These are phyloP conservation scores for Phytophthora fragariae DNA, from an alignment of 352 stramenopile species.

Conservation along the genomic window DNA sequence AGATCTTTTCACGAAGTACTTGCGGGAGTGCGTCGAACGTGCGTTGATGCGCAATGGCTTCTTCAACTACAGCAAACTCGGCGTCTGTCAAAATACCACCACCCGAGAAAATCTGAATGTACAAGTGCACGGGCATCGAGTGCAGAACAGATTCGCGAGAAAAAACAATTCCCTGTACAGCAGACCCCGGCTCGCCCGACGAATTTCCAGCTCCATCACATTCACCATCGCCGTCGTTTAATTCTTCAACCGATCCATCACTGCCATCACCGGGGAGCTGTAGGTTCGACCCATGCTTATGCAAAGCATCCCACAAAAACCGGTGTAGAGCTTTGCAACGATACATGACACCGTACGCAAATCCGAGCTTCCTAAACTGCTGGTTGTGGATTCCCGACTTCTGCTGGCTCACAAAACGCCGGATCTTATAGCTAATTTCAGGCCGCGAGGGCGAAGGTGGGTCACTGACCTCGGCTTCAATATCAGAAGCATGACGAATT, in stretches of 20 bases:
- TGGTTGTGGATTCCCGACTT: conserved; percentile 63
- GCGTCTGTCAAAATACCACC: conserved; percentile 59
- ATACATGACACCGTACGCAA: conserved; percentile 87
- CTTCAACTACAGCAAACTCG: conserved; percentile 65
- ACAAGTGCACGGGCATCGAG: conserved; percentile 79
- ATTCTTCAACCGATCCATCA: conserved; percentile 48
- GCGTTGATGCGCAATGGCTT: conserved; percentile 56
- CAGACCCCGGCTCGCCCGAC: background rate
- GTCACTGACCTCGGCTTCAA: conserved; percentile 23
- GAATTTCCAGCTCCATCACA: background rate
- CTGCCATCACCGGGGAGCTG: conserved; percentile 54
- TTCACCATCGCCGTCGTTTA: conserved; percentile 33
- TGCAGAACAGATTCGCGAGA: conserved; percentile 79
- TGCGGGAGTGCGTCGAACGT: conserved; percentile 57
- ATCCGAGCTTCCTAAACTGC: conserved; percentile 80
- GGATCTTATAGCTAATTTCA: conserved; percentile 78
- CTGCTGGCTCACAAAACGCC: conserved; percentile 68
- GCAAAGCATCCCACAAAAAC: conserved; percentile 75
- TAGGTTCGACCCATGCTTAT: conserved; percentile 45
- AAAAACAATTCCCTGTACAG: conserved; percentile 62
- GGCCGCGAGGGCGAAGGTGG: conserved; percentile 12
- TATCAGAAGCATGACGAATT: conserved; percentile 20
- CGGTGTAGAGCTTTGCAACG: conserved; percentile 82
- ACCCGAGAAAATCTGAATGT: conserved; percentile 83
- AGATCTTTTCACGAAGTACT: conserved; percentile 65